Conservation (phyloP, 768 basidiomycete genomes). For the Boletus patriciae region DNA sequence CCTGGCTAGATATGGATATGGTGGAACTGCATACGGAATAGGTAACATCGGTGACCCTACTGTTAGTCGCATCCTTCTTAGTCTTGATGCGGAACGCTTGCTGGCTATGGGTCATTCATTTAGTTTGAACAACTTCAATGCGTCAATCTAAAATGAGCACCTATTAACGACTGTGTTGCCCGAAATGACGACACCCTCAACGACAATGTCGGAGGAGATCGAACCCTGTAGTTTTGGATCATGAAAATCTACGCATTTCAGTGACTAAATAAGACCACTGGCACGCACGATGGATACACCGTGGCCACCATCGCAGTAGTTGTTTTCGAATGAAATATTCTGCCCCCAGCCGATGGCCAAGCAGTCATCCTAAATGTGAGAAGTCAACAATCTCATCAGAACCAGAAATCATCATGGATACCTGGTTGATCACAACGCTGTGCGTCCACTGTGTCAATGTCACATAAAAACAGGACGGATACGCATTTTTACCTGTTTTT, state of each 20-base stretch:
- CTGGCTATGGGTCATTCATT: constrained; percentile 32
- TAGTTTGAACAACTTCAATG: background rate
- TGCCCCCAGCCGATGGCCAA: constrained; percentile 49
- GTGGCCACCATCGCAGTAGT: constrained; percentile 59
- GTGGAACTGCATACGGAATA: constrained; percentile 40
- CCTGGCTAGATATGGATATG: background rate
- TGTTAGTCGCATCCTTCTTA: constrained; percentile 42
- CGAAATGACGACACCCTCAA: constrained; percentile 47
- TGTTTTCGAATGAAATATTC: constrained; percentile 49
- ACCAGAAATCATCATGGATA: background rate
- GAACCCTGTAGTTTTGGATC: constrained; percentile 45
- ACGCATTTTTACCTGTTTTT: constrained; percentile 14
- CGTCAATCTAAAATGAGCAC: constrained; percentile 28
- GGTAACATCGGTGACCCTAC: constrained; percentile 49
- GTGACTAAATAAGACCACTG: background rate
- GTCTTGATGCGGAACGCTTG: constrained; percentile 67
- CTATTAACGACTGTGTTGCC: constrained; percentile 58
- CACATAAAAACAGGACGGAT: background rate
- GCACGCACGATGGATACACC: constrained; percentile 57
- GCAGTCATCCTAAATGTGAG: constrained; percentile 55
- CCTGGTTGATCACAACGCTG: constrained; percentile 31
- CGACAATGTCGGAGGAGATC: constrained; percentile 45
- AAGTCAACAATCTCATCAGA: background rate
- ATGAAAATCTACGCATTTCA: background rate
- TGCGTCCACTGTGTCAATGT: background rate